Percentiles rank a stretch among this genome's conserved stretches.
phyloP scores from a whole-genome alignment of 495 filamentous ascomycete species.

The Neurospora sp. region DNA sequence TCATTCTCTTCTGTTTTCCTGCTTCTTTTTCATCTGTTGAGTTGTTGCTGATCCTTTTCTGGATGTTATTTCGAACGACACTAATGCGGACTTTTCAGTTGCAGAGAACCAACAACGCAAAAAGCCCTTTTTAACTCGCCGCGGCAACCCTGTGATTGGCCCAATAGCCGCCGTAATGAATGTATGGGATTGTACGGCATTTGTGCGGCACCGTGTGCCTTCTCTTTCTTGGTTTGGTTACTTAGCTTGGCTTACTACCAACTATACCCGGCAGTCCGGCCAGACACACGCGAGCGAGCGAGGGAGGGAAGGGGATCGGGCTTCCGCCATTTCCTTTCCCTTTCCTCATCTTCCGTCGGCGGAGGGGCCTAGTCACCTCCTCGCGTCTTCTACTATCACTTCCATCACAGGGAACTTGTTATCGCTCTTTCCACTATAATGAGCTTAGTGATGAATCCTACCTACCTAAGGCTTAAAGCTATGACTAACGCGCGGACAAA shows the following conservation, averaged over 20 bases:
- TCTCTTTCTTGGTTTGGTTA: neutral
- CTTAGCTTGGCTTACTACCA: neutral
- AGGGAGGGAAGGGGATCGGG: neutral
- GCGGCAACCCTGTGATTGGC: neutral
- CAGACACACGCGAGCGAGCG: neutral
- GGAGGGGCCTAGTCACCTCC: neutral
- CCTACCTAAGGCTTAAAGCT: neutral
- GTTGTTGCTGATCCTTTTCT: neutral
- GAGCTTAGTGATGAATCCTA: neutral
- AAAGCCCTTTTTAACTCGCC: neutral
- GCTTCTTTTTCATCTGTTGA: neutral
- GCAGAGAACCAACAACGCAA: neutral
- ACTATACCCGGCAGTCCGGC: neutral
- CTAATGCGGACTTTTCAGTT: neutral
- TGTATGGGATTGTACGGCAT: neutral
- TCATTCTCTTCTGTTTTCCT: neutral
- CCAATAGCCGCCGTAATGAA: neutral
- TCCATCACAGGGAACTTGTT: neutral
- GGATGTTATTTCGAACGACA: neutral
- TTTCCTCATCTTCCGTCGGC: neutral
- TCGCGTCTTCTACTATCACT: neutral
- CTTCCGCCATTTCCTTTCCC: neutral
- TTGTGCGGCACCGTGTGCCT: neutral
- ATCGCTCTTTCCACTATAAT: neutral
- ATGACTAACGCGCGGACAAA: neutral